A percentile compares a stretch with the other conserved stretches of the same genome.
phyloP scores from a whole-genome alignment of 176 grass and related monocot genomes.

The Puya raimondii region DNA sequence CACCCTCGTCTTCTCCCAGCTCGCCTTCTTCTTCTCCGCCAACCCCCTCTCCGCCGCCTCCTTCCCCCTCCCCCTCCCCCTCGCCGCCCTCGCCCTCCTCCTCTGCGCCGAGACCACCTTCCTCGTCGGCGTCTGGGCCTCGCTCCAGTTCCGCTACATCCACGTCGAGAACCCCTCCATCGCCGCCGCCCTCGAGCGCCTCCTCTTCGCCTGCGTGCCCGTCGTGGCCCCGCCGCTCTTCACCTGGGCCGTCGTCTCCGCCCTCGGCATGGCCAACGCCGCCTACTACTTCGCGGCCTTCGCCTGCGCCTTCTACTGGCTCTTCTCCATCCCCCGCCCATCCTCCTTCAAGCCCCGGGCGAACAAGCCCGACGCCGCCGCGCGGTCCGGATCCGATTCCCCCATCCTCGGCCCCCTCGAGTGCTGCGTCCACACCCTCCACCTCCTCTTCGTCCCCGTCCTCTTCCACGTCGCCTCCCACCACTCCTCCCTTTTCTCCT shows the following conservation, averaged over 20 bases:
- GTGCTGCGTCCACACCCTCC: slow-evolving; percentile 68
- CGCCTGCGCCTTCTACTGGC: slow-evolving; percentile 85
- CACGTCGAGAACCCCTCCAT: slow-evolving; percentile 95
- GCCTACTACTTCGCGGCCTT: slow-evolving; percentile 76
- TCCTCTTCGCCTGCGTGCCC: slow-evolving; percentile 85
- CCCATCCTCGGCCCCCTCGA: slow-evolving; percentile 71
- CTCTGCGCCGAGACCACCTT: slow-evolving; percentile 89
- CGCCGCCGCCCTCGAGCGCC: slow-evolving; percentile 53
- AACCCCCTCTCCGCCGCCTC: slow-evolving; percentile 32
- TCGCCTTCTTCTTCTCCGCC: slow-evolving; percentile 95
- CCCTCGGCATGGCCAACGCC: slow-evolving; percentile 72
- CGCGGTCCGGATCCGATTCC: slow-evolving; percentile 14
- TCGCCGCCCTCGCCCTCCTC: slow-evolving; percentile 67
- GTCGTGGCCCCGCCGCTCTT: slow-evolving; percentile 48
- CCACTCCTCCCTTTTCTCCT: slow-evolving; percentile 68
- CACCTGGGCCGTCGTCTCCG: slow-evolving; percentile 79
- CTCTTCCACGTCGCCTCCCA: slow-evolving; percentile 66
- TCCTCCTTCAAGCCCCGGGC: slow-evolving; percentile 60
- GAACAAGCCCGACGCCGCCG: slow-evolving; percentile 42
- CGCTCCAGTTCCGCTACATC: slow-evolving; percentile 97
- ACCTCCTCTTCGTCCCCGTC: slow-evolving; percentile 69
- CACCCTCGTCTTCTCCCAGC: slow-evolving; percentile 50
- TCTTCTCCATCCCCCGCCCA: slow-evolving; percentile 66
- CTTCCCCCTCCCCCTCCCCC: slow-evolving; percentile 47
- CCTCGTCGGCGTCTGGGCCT: slow-evolving; percentile 87